Evolutionary conservation across 2,329 filamentous ascomycete genomes (phyloP).

Genomic region (Paecilomyces sp.): DNA sequence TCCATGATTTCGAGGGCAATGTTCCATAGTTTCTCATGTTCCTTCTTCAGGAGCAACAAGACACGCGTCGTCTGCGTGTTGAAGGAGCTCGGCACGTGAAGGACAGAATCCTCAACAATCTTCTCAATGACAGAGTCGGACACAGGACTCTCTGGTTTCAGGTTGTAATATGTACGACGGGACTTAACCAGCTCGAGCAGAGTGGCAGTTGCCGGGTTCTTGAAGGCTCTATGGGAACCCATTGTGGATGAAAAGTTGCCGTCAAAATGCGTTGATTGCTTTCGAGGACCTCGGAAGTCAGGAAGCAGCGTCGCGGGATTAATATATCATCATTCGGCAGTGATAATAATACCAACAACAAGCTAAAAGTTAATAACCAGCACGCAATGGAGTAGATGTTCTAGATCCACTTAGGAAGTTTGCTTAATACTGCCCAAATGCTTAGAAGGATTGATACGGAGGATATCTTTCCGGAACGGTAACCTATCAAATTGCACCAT

Average conservation of each 20-base stretch:
- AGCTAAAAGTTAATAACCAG: not conserved
- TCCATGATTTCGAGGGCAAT: not conserved
- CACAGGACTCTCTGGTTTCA: conserved; percentile 25
- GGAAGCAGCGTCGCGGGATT: not conserved
- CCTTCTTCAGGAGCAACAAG: conserved; percentile 69
- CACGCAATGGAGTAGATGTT: not conserved
- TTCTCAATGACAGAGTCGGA: conserved; percentile 23
- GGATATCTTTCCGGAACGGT: not conserved
- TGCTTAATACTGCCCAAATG: not conserved
- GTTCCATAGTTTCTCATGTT: conserved; percentile 79
- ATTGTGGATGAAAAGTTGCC: not conserved
- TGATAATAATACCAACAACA: not conserved
- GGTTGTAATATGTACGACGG: conserved; percentile 23
- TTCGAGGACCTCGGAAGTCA: not conserved
- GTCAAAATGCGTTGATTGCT: not conserved
- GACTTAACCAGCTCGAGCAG: not conserved
- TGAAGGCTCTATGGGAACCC: not conserved
- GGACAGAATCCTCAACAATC: conserved; percentile 41
- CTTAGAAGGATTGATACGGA: not conserved
- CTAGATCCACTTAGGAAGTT: not conserved
- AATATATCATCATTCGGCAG: not conserved
- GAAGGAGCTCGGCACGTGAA: conserved; percentile 70
- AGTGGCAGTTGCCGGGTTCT: not conserved
- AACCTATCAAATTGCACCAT: not conserved
- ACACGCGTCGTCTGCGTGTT: conserved; percentile 77